Conservation (phyloP, 345 rosid species). For the Eucalyptus cladocalyx region DNA sequence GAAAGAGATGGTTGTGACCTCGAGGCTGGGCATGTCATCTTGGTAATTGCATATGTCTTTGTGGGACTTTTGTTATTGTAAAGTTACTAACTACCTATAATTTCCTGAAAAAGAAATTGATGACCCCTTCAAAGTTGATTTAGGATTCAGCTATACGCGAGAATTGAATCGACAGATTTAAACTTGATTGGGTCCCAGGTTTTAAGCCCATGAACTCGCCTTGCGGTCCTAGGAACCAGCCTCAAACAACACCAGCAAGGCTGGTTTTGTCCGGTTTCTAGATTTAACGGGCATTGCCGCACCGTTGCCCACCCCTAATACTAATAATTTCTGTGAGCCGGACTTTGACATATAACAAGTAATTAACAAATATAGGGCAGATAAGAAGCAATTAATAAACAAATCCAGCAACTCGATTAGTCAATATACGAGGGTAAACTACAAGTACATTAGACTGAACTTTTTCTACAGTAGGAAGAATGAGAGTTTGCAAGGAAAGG, state of each 20-base stretch:
- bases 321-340: too few relatives aligned
- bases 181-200: too few relatives aligned
- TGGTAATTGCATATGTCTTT: background rate
- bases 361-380: background rate
- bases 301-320: background rate
- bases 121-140: background rate
- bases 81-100: background rate
- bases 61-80: background rate
- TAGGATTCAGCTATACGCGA: background rate
- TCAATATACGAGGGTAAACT: background rate
- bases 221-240: too few relatives aligned
- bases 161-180: background rate
- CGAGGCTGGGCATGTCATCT: background rate
- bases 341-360: background rate
- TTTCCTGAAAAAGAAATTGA: background rate
- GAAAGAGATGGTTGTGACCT: background rate
- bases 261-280: background rate
- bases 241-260: background rate
- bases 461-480: background rate
- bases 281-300: background rate
- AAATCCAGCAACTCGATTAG: too few relatives aligned
- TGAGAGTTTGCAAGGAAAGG: background rate
- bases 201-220: too few relatives aligned
- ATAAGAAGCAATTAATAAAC: background rate
- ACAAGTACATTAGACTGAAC: background rate